Base-by-base conservation (phyloP, 768 basidiomycete genomes). In the Russula abietina region DNA sequence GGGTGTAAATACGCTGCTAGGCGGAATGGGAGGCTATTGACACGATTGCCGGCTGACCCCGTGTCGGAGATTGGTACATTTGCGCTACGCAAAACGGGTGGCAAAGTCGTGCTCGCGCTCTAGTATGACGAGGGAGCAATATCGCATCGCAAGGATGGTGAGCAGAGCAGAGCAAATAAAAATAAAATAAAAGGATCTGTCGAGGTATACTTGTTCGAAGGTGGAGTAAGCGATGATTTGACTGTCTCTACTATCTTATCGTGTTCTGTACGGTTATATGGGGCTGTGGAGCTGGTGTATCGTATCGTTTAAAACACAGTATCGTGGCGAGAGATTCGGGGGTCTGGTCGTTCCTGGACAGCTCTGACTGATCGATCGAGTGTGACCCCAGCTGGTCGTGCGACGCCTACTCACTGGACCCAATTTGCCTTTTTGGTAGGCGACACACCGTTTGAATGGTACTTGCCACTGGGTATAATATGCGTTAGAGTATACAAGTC, bases 321-420 rank as follows among this genome's bases (percentile, higher is more conserved):
- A 43, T 43, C 43, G 43, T 43, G 43, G 19, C 41, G 41, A 43
- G 3, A 10, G 11, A 2, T 19, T 43, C n/a, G 19, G 8, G 41
- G 41, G 28, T 2, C 28, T 30, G 28, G 43, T n/a, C 3, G 43
- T 45, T 9, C 43, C 43, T 45, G 43, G n/a, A 11, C 14, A 14
- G 4, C 14, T 38, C 36, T 38, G 38, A 39, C 38, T 46, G 45
- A 46, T 46, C 45, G 43, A 45, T n/a, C 43, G n/a, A 43, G 43
- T 0, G 16, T 19, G n/a, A 16, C 3, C 38, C 14, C 38, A 1
- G 19, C 7, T 46, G 45, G 11, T 46, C 11, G 43, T 43, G 7
- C 14, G 22, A n/a, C 62, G 57, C 62, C 62, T 45, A 17, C 14
- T 46, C n/a, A 0, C 38, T 54, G 62, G 62, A 33, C 3, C 53